Evolutionary conservation across 495 filamentous ascomycete species (phyloP).

Genomic region (Thermochaetoides thermophila): DNA sequence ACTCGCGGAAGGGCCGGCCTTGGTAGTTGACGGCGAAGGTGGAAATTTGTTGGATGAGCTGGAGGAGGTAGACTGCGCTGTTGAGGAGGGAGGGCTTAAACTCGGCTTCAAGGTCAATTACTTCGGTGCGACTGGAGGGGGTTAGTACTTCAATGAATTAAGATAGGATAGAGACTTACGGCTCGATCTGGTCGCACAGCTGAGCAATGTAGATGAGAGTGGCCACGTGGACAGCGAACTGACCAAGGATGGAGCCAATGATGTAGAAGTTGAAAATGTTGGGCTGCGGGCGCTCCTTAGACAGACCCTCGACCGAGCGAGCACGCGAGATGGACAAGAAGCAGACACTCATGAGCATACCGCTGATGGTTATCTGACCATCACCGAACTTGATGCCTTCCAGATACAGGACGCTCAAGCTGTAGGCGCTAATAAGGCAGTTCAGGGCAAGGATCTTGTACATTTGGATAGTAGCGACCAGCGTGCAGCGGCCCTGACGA

Average conservation of each 20-base stretch:
- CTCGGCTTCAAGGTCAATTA: constrained; percentile 86
- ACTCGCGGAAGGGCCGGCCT: constrained; percentile 92
- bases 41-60: constrained; percentile 97
- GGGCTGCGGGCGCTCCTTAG: constrained; percentile 92
- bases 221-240: constrained; percentile 91
- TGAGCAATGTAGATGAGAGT: constrained; percentile 90
- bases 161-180: constrained; percentile 43
- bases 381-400: constrained; percentile 99
- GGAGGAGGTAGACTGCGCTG: constrained; percentile 91
- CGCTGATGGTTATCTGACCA: constrained; percentile 95
- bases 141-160: no score
- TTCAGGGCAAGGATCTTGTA: constrained; percentile 99
- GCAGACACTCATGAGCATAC: constrained; percentile 99
- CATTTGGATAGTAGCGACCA: constrained; percentile 99
- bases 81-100: constrained; percentile 92
- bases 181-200: constrained; percentile 69
- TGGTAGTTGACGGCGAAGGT: constrained; percentile 99
- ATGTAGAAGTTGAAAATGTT: constrained; percentile 99
- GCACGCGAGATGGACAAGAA: constrained; percentile 94
- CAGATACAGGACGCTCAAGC: constrained; percentile 85
- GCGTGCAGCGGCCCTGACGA: constrained; percentile 87
- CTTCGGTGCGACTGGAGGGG: constrained; percentile 41
- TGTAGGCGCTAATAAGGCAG: constrained; percentile 97
- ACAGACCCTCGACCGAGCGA: constrained; percentile 84
- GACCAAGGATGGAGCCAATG: constrained; percentile 91